phyloP scores from a whole-genome alignment of 805 yeast species.

The Ogataea haglerorum region DNA sequence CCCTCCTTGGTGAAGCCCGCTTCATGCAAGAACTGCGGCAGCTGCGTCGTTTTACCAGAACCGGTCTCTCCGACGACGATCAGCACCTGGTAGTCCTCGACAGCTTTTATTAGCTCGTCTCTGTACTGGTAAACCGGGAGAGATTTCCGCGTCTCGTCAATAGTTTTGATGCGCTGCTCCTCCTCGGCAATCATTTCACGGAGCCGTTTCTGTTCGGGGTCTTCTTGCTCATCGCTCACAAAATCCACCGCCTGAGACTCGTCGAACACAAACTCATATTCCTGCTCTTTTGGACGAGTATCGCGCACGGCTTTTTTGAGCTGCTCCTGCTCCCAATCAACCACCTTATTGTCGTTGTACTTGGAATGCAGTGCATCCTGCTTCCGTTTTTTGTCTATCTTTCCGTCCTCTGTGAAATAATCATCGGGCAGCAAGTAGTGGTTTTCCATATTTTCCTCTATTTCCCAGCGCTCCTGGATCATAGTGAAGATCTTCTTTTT shows the following conservation, averaged over 20 bases:
- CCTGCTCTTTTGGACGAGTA: slow-evolving; percentile 26
- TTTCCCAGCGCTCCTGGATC: slow-evolving; percentile 38
- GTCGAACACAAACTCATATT: slow-evolving; percentile 77
- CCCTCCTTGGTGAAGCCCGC: slow-evolving; percentile 67
- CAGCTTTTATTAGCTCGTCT: slow-evolving; percentile 54
- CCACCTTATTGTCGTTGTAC: slow-evolving; percentile 25
- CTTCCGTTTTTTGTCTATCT: slow-evolving; percentile 53
- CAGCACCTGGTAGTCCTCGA: slow-evolving; percentile 65
- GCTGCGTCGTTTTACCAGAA: slow-evolving; percentile 91
- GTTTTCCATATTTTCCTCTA: slow-evolving; percentile 19
- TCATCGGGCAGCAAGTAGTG: slow-evolving; percentile 57
- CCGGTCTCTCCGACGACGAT: slow-evolving; percentile 94
- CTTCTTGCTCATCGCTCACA: slow-evolving; percentile 26
- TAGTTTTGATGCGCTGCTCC: slow-evolving; percentile 33
- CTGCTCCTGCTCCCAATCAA: slow-evolving; percentile 45
- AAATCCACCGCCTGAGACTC: slow-evolving; percentile 30
- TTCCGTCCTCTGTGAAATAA: slow-evolving; percentile 48
- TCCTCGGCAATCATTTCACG: slow-evolving; percentile 32
- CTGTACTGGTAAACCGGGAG: slow-evolving; percentile 74
- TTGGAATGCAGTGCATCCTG: slow-evolving; percentile 45
- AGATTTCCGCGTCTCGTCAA: slow-evolving; percentile 55
- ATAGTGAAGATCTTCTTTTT: slow-evolving; percentile 49
- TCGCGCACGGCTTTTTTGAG: slow-evolving; percentile 12
- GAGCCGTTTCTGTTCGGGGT: slow-evolving; percentile 30
- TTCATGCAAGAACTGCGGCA: slow-evolving; percentile 83